phyloP scores from a whole-genome alignment of 106 monocot species.

The Allium fistulosum region DNA sequence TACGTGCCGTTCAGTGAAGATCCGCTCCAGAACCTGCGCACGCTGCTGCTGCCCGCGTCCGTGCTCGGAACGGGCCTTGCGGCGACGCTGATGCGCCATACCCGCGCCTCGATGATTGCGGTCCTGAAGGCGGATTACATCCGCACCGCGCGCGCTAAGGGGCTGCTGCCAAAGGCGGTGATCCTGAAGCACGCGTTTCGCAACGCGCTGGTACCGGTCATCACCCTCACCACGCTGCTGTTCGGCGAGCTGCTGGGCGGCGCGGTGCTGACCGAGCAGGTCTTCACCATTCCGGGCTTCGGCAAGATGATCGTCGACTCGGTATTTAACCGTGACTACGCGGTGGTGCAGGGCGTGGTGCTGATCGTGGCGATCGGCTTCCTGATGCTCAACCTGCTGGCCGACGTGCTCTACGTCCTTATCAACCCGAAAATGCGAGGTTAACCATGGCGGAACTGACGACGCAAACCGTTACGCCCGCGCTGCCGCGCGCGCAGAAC shows the following conservation, averaged over 20 bases:
- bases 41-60: no score
- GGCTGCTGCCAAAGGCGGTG: neutral
- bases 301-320: neutral
- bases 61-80: neutral
- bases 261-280: neutral
- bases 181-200: neutral
- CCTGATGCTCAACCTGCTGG: neutral
- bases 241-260: conserved; percentile 3
- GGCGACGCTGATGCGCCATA: neutral
- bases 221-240: neutral
- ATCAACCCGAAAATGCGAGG: neutral
- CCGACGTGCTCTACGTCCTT: conserved; percentile 4
- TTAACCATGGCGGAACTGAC: neutral
- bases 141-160: conserved; percentile 10
- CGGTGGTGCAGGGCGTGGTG: neutral
- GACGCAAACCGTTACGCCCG: neutral
- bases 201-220: conserved; percentile 8
- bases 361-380: neutral
- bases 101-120: neutral
- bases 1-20: no score
- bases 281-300: conserved; percentile 4
- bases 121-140: neutral
- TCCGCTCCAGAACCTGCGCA: no score
- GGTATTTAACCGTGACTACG: neutral
- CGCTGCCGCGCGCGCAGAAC: no score